Evolutionary conservation across 768 basidiomycete species (phyloP), one percentile per base, ranked within the genome.

Genomic region (Tremella fuciformis): DNA sequence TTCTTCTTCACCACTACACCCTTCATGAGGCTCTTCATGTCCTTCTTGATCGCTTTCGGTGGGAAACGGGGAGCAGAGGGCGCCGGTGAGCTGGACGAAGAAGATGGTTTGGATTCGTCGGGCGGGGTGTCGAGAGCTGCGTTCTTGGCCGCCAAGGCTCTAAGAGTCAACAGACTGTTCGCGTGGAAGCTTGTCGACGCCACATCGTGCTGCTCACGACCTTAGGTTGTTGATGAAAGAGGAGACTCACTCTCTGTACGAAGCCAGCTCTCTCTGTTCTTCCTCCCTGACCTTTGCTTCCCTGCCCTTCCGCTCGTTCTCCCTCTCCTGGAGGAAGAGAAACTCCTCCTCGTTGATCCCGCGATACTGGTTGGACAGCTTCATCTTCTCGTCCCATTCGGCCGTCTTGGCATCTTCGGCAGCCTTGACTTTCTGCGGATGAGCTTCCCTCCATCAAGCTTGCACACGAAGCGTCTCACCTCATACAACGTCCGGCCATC

Each of bases 301-400:
- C 40, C 67, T 71, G 16, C 63, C 73, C 53, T 58, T 61, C 57
- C 52, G 63, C 65, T 64, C 67, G 40, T 56, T 70, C 51, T 60
- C 76, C 64, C 47, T 72, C 41, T 73, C 70, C 38, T 71, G 62
- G 18, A 80, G 65, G 52, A 79, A 80, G 1, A 63, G 51, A 42
- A 76, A 62, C 64, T 80, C 79, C 40, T 80, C 79, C 3, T 65
- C 66, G 57, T 78, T 73, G n/a, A 80, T 60, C 0, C 78, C 78
- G 46, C 78, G 66, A 59, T 77, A 78, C 46, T 80, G 79, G 57
- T 80, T 80, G 40, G 69, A 68, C 60, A 79, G 59, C 44, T 78
- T 78, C 76, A 79, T 76, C 67, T 78, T 77, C 47, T 73, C 73
- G 53, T 79, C 79, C 74, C 77, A 78, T 62, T 77, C 76, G 60